phyloP scores from a whole-genome alignment of 1,284 basidiomycete species.

The Blastosporella zonata region DNA sequence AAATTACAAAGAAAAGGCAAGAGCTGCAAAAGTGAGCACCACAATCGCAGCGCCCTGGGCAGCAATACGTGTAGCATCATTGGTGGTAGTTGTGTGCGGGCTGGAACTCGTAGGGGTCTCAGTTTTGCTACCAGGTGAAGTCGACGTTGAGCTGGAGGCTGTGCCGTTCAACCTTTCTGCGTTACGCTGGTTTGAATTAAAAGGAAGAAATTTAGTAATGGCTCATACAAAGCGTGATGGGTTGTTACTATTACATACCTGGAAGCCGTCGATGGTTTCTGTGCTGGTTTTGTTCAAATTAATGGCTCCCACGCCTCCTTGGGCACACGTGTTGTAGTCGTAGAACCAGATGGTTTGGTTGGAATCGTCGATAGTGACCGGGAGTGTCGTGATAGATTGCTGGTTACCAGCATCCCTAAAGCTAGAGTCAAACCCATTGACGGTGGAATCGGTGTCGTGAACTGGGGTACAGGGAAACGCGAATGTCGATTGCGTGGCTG shows the following conservation, averaged over 20 bases:
- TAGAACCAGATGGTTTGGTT: constrained; percentile 58
- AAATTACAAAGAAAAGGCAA: constrained; percentile 7
- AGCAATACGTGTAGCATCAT: constrained; percentile 2
- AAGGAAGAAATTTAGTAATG: not conserved
- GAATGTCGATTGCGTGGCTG: constrained; percentile 55
- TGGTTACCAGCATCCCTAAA: constrained; percentile 49
- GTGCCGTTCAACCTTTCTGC: constrained; percentile 23
- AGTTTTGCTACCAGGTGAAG: constrained; percentile 6
- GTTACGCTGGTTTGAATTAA: constrained; percentile 17
- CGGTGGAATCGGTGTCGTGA: constrained; percentile 40
- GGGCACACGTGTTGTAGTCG: constrained; percentile 50
- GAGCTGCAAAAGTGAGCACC: not conserved
- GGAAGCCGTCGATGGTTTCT: constrained; percentile 52
- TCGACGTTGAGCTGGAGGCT: constrained; percentile 5
- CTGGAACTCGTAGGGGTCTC: constrained; percentile 11
- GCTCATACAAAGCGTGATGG: not conserved
- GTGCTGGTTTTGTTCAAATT: constrained; percentile 46
- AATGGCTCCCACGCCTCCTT: constrained; percentile 60
- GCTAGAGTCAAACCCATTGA: constrained; percentile 58
- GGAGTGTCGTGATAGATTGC: constrained; percentile 41
- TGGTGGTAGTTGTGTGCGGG: constrained; percentile 11
- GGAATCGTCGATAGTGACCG: constrained; percentile 39
- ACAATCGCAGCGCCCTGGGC: constrained; percentile 1
- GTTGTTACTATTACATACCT: constrained; percentile 30
- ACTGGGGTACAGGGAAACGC: constrained; percentile 47